These are phyloP conservation scores for Exophiala alcalophila DNA, from an alignment of 2,329 filamentous ascomycete species.

Conservation along the genomic window DNA sequence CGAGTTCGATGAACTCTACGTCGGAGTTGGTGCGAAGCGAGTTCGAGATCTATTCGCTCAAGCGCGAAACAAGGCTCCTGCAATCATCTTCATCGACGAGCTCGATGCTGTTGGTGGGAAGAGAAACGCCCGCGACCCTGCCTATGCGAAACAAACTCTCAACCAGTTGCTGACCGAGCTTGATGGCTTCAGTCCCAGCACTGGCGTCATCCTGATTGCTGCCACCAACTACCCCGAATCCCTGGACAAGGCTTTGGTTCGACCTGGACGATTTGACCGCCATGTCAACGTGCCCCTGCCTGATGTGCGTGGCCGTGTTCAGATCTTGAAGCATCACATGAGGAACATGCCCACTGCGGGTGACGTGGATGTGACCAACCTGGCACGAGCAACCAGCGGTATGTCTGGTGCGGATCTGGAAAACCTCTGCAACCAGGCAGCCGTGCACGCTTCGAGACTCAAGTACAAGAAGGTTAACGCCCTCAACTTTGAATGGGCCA, in stretches of 20 bases:
- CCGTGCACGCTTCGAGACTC: slow-evolving; percentile 86
- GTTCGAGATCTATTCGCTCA: slow-evolving; percentile 87
- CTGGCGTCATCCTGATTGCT: slow-evolving; percentile 89
- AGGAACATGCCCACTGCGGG: slow-evolving; percentile 79
- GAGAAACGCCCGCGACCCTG: slow-evolving; percentile 86
- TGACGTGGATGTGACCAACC: slow-evolving; percentile 77
- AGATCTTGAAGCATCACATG: slow-evolving; percentile 90
- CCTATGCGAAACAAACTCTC: slow-evolving; percentile 94
- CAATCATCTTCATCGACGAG: slow-evolving; percentile 95
- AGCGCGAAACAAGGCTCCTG: slow-evolving; percentile 79
- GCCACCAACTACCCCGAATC: slow-evolving; percentile 95
- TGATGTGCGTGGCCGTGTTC: slow-evolving; percentile 87
- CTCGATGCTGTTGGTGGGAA: slow-evolving; percentile 92
- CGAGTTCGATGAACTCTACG: slow-evolving; percentile 97
- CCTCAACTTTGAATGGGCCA: slow-evolving; percentile 90
- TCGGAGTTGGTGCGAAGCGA: slow-evolving; percentile 93
- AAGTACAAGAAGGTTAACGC: slow-evolving; percentile 73
- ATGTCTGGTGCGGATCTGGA: slow-evolving; percentile 95
- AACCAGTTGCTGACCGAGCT: slow-evolving; percentile 96
- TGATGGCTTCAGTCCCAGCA: slow-evolving; percentile 93
- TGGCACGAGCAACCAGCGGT: slow-evolving; percentile 84
- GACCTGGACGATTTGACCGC: slow-evolving; percentile 92
- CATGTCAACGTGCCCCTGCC: slow-evolving; percentile 85
- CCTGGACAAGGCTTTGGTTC: slow-evolving; percentile 89
- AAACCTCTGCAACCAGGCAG: slow-evolving; percentile 94